phyloP scores from a whole-genome alignment of 495 filamentous ascomycete genomes.

The Sphaerosporella brunnea region DNA sequence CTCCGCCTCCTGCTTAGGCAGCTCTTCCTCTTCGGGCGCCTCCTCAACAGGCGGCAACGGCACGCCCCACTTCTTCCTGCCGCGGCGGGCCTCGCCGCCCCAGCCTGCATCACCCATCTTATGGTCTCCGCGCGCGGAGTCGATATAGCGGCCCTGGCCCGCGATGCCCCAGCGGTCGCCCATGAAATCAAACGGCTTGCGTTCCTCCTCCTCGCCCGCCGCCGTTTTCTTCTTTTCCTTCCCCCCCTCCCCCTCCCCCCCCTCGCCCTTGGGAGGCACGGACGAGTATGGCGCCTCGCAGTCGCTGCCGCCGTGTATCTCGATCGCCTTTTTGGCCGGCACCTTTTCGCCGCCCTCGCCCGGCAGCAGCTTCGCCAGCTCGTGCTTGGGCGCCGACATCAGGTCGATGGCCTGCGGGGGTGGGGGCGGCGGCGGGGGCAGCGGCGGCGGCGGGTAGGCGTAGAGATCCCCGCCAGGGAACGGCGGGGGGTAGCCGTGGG shows the following conservation, averaged over 20 bases:
- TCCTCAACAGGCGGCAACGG: too few relatives aligned
- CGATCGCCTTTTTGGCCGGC: conserved; percentile 3
- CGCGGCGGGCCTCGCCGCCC: background rate
- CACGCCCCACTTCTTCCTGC: background rate
- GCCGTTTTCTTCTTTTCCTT: conserved; percentile 1
- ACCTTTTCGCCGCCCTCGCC: conserved; percentile 4
- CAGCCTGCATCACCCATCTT: background rate
- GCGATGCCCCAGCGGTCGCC: conserved; percentile 2
- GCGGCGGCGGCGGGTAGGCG: background rate
- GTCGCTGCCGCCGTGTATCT: conserved; percentile 4
- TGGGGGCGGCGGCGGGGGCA: background rate
- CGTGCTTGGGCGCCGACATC: conserved; percentile 6
- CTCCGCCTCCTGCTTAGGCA: too few relatives aligned
- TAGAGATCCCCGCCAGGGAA: conserved; percentile 7
- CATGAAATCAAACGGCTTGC: conserved; percentile 3
- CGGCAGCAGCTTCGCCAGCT: conserved; percentile 9
- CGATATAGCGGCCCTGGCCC: background rate
- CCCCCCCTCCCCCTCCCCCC: background rate
- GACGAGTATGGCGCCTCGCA: too few relatives aligned
- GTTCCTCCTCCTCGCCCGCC: background rate
- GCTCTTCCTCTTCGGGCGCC: background rate
- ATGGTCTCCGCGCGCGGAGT: conserved; percentile 1
- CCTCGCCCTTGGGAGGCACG: conserved; percentile 1
- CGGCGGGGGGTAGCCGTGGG: background rate
- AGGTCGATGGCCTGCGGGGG: conserved; percentile 7